A percentile compares a stretch with the other conserved stretches of the same genome.
These are phyloP conservation scores for Dendrobium catenatum DNA, from an alignment of 106 monocot genomes.

Conservation along the genomic window DNA sequence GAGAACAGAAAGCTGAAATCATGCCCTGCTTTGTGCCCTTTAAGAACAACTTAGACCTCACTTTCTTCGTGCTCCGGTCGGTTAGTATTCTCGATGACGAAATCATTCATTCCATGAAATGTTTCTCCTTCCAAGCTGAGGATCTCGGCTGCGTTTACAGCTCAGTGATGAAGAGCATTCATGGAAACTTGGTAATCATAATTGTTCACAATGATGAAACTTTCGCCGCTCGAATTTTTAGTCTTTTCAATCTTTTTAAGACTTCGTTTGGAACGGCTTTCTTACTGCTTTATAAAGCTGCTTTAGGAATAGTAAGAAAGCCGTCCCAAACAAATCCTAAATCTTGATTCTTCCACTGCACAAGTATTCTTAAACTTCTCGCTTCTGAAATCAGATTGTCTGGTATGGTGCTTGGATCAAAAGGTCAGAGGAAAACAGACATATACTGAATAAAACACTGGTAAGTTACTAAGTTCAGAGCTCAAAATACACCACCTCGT, in stretches of 20 bases:
- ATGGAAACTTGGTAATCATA: constrained; percentile 27
- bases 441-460: constrained; percentile 8
- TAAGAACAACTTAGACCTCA: constrained; percentile 22
- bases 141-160: constrained; percentile 29
- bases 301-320: too few relatives aligned
- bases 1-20: not conserved
- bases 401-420: constrained; percentile 44
- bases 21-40: constrained; percentile 46
- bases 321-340: too few relatives aligned
- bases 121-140: constrained; percentile 30
- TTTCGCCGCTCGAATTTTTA: not conserved
- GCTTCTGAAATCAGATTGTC: constrained; percentile 11
- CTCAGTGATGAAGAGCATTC: constrained; percentile 32
- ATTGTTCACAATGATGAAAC: too few relatives aligned
- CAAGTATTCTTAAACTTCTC: too few relatives aligned
- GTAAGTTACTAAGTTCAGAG: constrained; percentile 4
- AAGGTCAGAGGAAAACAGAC: constrained; percentile 17
- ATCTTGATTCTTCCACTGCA: too few relatives aligned
- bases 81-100: constrained; percentile 21
- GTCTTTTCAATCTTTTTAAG: not conserved
- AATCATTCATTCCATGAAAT: constrained; percentile 23
- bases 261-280: too few relatives aligned
- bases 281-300: too few relatives aligned
- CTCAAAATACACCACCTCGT: not conserved
- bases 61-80: constrained; percentile 21